Conservation (phyloP, 2,329 filamentous ascomycete species). For the Penicillium psychrosexuale region DNA sequence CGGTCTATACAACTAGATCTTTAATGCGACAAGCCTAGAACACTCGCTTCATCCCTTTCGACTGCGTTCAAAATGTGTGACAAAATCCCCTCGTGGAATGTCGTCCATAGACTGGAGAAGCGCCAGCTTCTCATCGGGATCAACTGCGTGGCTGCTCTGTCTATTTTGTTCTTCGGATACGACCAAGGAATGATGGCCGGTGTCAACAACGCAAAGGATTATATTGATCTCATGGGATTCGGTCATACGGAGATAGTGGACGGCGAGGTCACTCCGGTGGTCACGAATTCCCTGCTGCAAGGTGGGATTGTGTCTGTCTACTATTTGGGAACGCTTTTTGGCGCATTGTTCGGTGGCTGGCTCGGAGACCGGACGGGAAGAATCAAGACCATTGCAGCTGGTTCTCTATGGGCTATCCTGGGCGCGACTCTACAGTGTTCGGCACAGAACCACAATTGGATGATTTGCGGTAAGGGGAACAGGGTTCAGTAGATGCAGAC, state of each 20-base stretch:
- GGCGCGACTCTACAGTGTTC: constrained; percentile 64
- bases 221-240: constrained; percentile 63
- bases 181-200: constrained; percentile 58
- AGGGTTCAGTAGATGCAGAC: not conserved
- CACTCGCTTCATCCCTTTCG: not conserved
- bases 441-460: constrained; percentile 65
- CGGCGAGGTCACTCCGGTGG: constrained; percentile 48
- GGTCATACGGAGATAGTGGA: constrained; percentile 55
- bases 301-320: constrained; percentile 60
- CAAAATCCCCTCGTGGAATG: constrained; percentile 44
- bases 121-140: constrained; percentile 57
- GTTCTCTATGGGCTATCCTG: constrained; percentile 56
- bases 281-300: constrained; percentile 59
- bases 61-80: constrained; percentile 33
- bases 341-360: constrained; percentile 62
- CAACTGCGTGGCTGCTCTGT: constrained; percentile 61
- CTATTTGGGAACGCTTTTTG: constrained; percentile 62
- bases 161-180: constrained; percentile 67
- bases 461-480: constrained; percentile 58
- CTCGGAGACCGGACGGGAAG: constrained; percentile 61
- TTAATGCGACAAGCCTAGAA: not conserved
- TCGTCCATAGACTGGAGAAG: constrained; percentile 57
- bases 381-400: constrained; percentile 61
- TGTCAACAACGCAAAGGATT: constrained; percentile 64
- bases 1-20: not conserved